A percentile compares a stretch with the other conserved stretches of the same genome.
Conservation (phyloP, 2,329 filamentous ascomycete genomes). For the Cladosporium sp. region DNA sequence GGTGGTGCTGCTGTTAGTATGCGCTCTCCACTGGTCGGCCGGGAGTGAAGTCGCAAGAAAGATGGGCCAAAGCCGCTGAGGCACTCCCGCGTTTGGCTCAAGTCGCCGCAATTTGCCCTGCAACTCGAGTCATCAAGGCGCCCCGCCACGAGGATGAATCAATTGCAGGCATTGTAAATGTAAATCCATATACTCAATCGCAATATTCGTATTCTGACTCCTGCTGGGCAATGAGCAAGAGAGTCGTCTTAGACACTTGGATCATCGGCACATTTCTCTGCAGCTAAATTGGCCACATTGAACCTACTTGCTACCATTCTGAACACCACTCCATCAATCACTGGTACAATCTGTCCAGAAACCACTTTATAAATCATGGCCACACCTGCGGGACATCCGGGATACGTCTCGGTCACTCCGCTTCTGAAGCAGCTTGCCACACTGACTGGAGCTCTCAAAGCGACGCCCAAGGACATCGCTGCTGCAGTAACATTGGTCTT, state of each 20-base stretch:
- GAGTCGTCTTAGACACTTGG: not conserved
- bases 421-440: slow-evolving; percentile 69
- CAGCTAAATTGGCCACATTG: slow-evolving; percentile 3
- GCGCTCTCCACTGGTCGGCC: not conserved
- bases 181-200: not conserved
- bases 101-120: slow-evolving; percentile 9
- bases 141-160: slow-evolving; percentile 15
- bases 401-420: slow-evolving; percentile 62
- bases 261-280: slow-evolving; percentile 18
- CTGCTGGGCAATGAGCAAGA: slow-evolving; percentile 9
- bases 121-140: slow-evolving; percentile 12
- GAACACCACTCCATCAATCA: not conserved
- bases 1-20: not conserved
- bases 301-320: not conserved
- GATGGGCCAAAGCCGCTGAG: slow-evolving; percentile 11
- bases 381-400: slow-evolving; percentile 34
- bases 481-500: slow-evolving; percentile 90
- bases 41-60: slow-evolving; percentile 20
- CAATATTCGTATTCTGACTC: not conserved
- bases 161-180: not conserved
- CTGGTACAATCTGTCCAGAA: not conserved
- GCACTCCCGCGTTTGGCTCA: slow-evolving; percentile 16
- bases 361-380: not conserved
- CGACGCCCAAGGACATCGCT: slow-evolving; percentile 80
- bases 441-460: slow-evolving; percentile 44